phyloP scores from a whole-genome alignment of 139 green algal genomes.

The Coelastrella sp. region DNA sequence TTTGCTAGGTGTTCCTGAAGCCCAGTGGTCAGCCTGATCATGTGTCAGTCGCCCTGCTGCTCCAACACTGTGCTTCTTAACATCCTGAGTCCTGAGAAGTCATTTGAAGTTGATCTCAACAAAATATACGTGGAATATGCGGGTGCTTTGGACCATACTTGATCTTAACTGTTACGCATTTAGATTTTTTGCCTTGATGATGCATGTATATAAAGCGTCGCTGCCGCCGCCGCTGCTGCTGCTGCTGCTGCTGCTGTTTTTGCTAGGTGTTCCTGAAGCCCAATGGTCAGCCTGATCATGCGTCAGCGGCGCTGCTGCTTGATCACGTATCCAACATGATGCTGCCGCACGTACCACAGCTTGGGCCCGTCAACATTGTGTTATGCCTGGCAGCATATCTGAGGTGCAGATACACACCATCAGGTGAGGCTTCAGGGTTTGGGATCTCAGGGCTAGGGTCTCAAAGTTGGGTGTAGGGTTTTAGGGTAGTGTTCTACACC shows the following conservation, averaged over 20 bases:
- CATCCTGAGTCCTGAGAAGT: no score
- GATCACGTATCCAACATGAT: constrained; percentile 3
- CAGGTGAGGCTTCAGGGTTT: not conserved
- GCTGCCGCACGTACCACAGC: not conserved
- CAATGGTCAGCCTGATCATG: not conserved
- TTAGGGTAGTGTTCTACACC: no score
- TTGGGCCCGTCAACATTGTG: not conserved
- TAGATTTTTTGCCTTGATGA: not conserved
- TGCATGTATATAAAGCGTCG: not conserved
- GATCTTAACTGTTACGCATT: not conserved
- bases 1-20: not conserved
- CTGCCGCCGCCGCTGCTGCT: not conserved
- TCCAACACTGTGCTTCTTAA: no score
- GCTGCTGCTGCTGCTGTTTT: not conserved
- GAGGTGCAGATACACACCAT: not conserved
- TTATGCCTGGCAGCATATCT: constrained; percentile 3
- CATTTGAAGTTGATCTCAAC: no score
- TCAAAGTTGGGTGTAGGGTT: no score
- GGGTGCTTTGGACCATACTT: not conserved
- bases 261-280: not conserved
- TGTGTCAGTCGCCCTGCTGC: no score
- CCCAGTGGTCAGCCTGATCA: no score
- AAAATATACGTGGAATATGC: no score
- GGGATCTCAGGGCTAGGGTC: no score
- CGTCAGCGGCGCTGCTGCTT: not conserved